Base-by-base conservation (phyloP, 2,329 filamentous ascomycete species). In the Aspergillus alliaceus region DNA sequence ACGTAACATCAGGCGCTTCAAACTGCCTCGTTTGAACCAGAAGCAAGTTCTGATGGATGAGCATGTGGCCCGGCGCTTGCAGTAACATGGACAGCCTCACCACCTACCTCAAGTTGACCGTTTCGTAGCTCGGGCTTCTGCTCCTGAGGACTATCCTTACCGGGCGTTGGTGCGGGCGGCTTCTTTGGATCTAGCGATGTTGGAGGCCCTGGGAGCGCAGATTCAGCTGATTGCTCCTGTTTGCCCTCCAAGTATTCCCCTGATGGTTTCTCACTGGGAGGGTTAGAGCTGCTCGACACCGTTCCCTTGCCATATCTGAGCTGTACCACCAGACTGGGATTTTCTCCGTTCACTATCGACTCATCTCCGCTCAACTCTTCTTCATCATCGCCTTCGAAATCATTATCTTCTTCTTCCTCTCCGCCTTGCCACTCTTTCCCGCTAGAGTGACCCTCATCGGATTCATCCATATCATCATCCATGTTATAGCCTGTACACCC, bases 241-340 rank as follows among this genome's bases (percentile, higher is more conserved):
- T 59, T 53, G 15, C 24, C 32, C 39, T 62, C 61, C n/a, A 51
- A n/a, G 14, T 48, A 53, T 15, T 35, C 32, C 44, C 24, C 27
- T 22, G 52, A 31, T 54, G 61, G 58, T 51, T 64, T 62, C 22
- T 67, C 64, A 22, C 53, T 56, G 47, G 63, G 50, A 15, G 46
- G 57, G 27, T 61, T 56, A 9, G 59, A 53, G 46, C 61, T 63
- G 54, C 59, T 61, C 18, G 60, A 51, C 15, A 57, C 25, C 53
- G 69, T 66, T 15, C 66, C 64, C 57, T 75, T 76, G 53, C 67
- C 64, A 62, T 80, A 80, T 64, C 76, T 70, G 14, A 96, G 80
- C 71, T 90, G 93, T 56, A 96, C 88, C 51, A 96, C 82, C 39
- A 93, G 81, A 64, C 86, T 90, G 22, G 73, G 75, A 69, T 85